Conservation (phyloP, 116 monocot genomes). For the Posidonia oceanica region DNA sequence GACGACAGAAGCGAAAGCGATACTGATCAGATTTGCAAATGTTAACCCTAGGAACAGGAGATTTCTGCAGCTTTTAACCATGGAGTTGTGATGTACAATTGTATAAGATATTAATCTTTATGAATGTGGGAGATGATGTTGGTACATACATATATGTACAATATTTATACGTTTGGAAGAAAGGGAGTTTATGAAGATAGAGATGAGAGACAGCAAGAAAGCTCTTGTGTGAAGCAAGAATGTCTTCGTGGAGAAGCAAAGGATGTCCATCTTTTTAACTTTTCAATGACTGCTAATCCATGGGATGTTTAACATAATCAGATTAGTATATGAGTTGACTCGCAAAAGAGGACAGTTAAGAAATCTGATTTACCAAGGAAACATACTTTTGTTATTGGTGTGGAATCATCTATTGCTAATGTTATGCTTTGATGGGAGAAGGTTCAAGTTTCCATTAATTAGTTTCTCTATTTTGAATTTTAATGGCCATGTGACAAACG, state of each 20-base stretch:
- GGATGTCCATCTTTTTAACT: background rate
- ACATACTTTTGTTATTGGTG: background rate
- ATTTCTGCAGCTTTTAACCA: background rate
- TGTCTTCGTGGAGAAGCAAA: constrained; percentile 36
- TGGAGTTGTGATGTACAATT: constrained; percentile 10
- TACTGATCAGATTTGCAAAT: constrained; percentile 3
- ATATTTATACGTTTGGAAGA: background rate
- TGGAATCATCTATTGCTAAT: no score
- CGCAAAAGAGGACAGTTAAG: background rate
- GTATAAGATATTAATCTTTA: no score
- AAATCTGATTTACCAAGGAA: background rate
- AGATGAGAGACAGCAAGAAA: constrained; percentile 1
- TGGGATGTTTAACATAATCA: background rate
- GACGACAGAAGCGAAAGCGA: constrained; percentile 17
- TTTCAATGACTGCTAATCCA: no score
- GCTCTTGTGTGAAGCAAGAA: constrained; percentile 25
- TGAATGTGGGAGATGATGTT: no score
- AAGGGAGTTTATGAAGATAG: background rate
- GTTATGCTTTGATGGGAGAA: no score
- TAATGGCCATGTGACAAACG: no score
- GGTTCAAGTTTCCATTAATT: no score
- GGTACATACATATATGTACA: constrained; percentile 3
- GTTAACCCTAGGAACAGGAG: background rate
- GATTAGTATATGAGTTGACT: constrained; percentile 1
- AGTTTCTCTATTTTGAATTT: no score